Evolutionary conservation across 805 yeast genomes (phyloP).

Genomic region (Huiozyma sinensis): DNA sequence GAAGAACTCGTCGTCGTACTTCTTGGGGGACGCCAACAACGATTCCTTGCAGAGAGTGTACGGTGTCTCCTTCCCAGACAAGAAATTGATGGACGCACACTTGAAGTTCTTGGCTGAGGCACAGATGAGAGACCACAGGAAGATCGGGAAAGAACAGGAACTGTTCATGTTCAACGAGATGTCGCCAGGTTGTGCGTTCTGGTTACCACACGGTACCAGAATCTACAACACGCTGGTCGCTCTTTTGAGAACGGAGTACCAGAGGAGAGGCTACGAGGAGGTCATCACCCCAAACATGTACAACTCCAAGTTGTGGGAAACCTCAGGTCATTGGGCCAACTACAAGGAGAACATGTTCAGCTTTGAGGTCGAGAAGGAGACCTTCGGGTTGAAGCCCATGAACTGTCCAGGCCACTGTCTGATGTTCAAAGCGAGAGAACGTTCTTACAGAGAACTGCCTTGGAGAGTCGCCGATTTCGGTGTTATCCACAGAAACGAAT

Average conservation of each 20-base stretch:
- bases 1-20: constrained; percentile 93
- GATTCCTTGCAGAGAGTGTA: constrained; percentile 95
- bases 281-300: constrained; percentile 99
- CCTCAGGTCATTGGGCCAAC: constrained; percentile 98
- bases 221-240: constrained; percentile 83
- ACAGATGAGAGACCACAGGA: constrained; percentile 90
- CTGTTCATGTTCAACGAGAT: constrained; percentile 89
- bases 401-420: constrained; percentile 90
- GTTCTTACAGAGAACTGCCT: constrained; percentile 94
- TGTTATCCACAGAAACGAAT: constrained; percentile 93
- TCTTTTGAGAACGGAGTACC: constrained; percentile 72
- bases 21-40: constrained; percentile 83
- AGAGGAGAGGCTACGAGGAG: constrained; percentile 92
- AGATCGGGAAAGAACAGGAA: constrained; percentile 93
- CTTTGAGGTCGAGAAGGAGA: constrained; percentile 93
- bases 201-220: constrained; percentile 99
- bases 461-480: constrained; percentile 99
- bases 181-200: constrained; percentile 97
- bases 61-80: constrained; percentile 98
- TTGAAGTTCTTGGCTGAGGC: constrained; percentile 93
- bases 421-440: constrained; percentile 82
- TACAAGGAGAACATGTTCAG: constrained; percentile 96
- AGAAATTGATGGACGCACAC: constrained; percentile 90
- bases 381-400: constrained; percentile 90
- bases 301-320: constrained; percentile 95